Evolutionary conservation across 2,329 filamentous ascomycete species (phyloP), one percentile per base, ranked within the genome.

Genomic region (Ophiostoma ulmi): DNA sequence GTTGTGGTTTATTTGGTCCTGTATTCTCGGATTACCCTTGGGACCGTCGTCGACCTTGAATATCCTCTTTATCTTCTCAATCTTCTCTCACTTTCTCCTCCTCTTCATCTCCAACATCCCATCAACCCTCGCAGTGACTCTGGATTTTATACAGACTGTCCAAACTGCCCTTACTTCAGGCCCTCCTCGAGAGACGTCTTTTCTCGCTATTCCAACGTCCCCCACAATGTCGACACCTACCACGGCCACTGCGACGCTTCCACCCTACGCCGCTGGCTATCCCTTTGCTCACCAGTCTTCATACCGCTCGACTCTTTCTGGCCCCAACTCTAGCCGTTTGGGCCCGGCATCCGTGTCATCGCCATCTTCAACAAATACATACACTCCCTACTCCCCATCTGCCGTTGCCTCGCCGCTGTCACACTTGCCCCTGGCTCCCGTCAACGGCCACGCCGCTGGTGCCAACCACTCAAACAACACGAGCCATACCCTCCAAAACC

Each of bases 201-300:
- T 39, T 48, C 41, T 52, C 36, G 17, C 48, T 52, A 63, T 67
- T 44, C 48, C 55, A 61, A n/a, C 55, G 35, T 67, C 69, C 70
- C 69, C n/a, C 71, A 72, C 72, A 79, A 94, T 94, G 91, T 94
- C 91, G 84, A 93, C 91, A 76, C 91, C 91, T 75, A 92, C 91
- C 73, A 91, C 89, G 77, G 90, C 89, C 77, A 91, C 90, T 79
- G 89, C 89, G 77, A 90, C 89, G 75, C 84, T 92, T 78, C 88
- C 89, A 78, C 87, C 86, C 77, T 88, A 90, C 80, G 87, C 86
- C 73, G 85, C 86, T 77, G 88, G 89, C 82, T 89, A 89, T 77
- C 84, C 87, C 77, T 86, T 88, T 76, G 78, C 85, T 66, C 84
- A 83, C 74, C 79, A 82, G 72, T 78, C 82, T 55, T 75, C 79